A percentile compares a stretch with the other conserved stretches of the same genome.
Evolutionary conservation across 768 basidiomycete genomes (phyloP).

Genomic region (Solioccasus polychromus): DNA sequence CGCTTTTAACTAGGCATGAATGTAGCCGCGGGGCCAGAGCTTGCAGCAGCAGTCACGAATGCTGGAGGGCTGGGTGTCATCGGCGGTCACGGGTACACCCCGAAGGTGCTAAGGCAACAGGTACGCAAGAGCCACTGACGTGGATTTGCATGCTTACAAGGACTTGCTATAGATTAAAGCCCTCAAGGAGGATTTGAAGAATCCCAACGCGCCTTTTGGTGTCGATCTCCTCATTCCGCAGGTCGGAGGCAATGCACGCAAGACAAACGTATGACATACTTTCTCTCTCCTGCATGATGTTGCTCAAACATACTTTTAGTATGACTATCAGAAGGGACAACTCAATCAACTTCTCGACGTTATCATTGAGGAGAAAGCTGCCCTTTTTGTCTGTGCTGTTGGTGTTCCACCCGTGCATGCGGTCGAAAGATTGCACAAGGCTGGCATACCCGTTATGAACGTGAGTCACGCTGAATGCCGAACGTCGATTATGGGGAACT

Average conservation of each 20-base stretch:
- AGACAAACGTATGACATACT: slow-evolving; percentile 69
- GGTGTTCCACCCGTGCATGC: slow-evolving; percentile 81
- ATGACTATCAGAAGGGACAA: slow-evolving; percentile 87
- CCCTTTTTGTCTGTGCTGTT: slow-evolving; percentile 88
- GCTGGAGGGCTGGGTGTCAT: slow-evolving; percentile 93
- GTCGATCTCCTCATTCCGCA: slow-evolving; percentile 89
- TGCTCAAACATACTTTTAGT: slow-evolving; percentile 39
- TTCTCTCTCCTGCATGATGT: not conserved
- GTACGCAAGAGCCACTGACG: slow-evolving; percentile 36
- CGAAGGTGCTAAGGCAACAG: slow-evolving; percentile 75
- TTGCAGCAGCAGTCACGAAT: slow-evolving; percentile 92
- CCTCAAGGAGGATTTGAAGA: slow-evolving; percentile 67
- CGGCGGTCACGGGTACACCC: slow-evolving; percentile 85
- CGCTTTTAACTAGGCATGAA: slow-evolving; percentile 49
- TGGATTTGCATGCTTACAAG: slow-evolving; percentile 4
- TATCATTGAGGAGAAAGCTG: slow-evolving; percentile 87
- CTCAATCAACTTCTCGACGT: slow-evolving; percentile 82
- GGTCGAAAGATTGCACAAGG: slow-evolving; percentile 79
- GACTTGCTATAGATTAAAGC: slow-evolving; percentile 52
- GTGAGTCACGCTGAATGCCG: slow-evolving; percentile 33
- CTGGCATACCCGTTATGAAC: slow-evolving; percentile 88
- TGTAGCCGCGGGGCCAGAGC: slow-evolving; percentile 71
- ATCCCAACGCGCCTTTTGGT: slow-evolving; percentile 82
- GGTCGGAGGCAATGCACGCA: slow-evolving; percentile 82
- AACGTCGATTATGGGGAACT: not conserved